Base-by-base conservation (phyloP, 257 asterid species). In the Primulina tabacum region DNA sequence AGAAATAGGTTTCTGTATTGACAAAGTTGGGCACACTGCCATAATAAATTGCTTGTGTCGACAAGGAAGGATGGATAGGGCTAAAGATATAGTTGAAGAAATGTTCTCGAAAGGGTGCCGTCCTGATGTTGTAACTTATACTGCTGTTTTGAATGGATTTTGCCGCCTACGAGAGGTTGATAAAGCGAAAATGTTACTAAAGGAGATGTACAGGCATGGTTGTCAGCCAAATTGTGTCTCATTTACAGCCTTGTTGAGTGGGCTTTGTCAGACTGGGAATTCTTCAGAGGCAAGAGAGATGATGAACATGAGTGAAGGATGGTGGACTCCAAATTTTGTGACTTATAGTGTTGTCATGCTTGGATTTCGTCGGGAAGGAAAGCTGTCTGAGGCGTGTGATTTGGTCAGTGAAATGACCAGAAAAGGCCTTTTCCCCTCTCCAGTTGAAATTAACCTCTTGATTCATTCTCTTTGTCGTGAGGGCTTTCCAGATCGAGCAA, bases 71-170 rank as follows among this genome's bases (percentile, higher is more conserved):
- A 71, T 90, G 69, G 92, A 86, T 64, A 82, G 70, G 73, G 96
- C 96, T 30, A 90, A 89, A 79, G 94, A 84, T 32, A 73, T 93
- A 33, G 90, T 93, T 8, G 89, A 89, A 71, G 88, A 90, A 73
- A 93, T 90, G 99, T 65, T 86, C 80, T 69, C 69, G 18, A 93
- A 93, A 69, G 90, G 88, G 67, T 84, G 94, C 77, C 60, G 10
- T 59, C 97, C 99, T 40, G 99, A 93, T 82, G 99, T 93, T 26
- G 97, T 93, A 79, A 93, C 99, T 2, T 93, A 93, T 64, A 93
- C 97, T 60, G 79, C 97, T 66, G 84, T 90, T 69, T 72, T 93
- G 68, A 78, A 85, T 73, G 99, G 97, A 29, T 91, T 84, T 76
- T 88, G 95, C 71, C 74, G 71, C 32, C 55, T 58, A 26, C 92